Evolutionary conservation across 2,329 filamentous ascomycete genomes (phyloP).

Genomic region (Ascochyta fabae): DNA sequence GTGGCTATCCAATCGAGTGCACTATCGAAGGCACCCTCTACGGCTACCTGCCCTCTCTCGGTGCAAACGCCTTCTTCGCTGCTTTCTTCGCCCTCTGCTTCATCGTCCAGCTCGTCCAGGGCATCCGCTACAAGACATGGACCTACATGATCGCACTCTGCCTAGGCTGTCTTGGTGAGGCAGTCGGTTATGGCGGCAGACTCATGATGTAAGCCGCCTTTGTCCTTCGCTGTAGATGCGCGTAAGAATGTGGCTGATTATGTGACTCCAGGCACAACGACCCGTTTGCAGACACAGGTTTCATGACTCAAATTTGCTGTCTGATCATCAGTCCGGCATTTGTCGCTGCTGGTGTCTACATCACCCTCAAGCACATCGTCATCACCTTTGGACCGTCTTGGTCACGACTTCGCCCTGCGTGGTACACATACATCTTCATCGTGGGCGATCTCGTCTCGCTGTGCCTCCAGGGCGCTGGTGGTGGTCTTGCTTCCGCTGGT

Average conservation of each 20-base stretch:
- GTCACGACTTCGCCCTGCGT: conserved; percentile 38
- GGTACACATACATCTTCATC: conserved; percentile 67
- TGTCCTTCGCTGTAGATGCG: background rate
- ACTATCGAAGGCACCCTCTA: conserved; percentile 58
- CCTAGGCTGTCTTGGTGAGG: conserved; percentile 58
- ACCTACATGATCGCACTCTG: conserved; percentile 60
- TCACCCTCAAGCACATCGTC: conserved; percentile 64
- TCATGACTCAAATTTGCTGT: conserved; percentile 62
- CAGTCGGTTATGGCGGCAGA: conserved; percentile 63
- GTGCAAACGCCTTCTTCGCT: conserved; percentile 60
- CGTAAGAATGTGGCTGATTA: conserved; percentile 3
- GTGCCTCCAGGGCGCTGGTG: conserved; percentile 64
- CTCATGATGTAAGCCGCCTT: conserved; percentile 54
- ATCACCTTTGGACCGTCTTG: conserved; percentile 57
- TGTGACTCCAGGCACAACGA: conserved; percentile 45
- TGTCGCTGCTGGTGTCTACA: conserved; percentile 61
- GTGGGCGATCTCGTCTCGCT: conserved; percentile 65
- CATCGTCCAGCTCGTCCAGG: conserved; percentile 57
- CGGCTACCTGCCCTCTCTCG: conserved; percentile 60
- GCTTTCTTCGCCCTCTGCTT: conserved; percentile 59
- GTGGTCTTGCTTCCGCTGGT: conserved; percentile 63
- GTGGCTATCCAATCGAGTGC: conserved; percentile 37
- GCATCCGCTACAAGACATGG: conserved; percentile 61
- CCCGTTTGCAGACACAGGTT: conserved; percentile 57
- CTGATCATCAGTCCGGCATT: conserved; percentile 65